phyloP scores from a whole-genome alignment of 257 asterid genomes.

The Misopates orontium region DNA sequence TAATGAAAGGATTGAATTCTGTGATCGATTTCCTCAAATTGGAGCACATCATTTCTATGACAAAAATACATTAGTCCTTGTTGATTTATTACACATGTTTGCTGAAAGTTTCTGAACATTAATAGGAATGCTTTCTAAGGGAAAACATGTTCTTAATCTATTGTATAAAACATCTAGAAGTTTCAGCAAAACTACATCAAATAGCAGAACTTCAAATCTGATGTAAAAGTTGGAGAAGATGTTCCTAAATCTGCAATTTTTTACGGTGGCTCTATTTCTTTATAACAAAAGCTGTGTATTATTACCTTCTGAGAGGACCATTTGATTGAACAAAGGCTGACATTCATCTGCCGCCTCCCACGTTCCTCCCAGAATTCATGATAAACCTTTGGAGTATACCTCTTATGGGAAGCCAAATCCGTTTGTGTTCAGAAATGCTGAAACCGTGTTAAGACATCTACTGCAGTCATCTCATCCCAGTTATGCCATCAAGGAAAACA shows the following conservation, averaged over 20 bases:
- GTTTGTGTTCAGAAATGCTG: slow-evolving; percentile 58
- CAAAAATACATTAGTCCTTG: neutral
- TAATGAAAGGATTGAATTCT: neutral
- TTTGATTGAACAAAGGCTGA: neutral
- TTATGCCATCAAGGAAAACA: slow-evolving; percentile 22
- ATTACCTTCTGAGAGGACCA: no score
- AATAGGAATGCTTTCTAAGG: no score
- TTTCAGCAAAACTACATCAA: no score
- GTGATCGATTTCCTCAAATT: neutral
- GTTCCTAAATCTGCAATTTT: no score
- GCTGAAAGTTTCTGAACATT: no score
- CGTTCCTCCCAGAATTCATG: slow-evolving; percentile 44
- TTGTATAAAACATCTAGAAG: no score
- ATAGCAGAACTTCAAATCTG: no score
- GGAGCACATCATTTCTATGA: neutral
- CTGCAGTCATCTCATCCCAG: slow-evolving; percentile 22
- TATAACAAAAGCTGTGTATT: no score
- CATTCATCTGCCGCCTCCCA: neutral
- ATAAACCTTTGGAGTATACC: slow-evolving; percentile 52
- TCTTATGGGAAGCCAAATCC: slow-evolving; percentile 70
- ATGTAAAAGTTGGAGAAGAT: no score
- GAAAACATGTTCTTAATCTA: no score
- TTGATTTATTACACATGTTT: no score
- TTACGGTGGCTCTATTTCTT: no score
- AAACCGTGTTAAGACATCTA: slow-evolving; percentile 42